phyloP scores from a whole-genome alignment of 148 eudicot genomes.

The Talinum fruticosum region DNA sequence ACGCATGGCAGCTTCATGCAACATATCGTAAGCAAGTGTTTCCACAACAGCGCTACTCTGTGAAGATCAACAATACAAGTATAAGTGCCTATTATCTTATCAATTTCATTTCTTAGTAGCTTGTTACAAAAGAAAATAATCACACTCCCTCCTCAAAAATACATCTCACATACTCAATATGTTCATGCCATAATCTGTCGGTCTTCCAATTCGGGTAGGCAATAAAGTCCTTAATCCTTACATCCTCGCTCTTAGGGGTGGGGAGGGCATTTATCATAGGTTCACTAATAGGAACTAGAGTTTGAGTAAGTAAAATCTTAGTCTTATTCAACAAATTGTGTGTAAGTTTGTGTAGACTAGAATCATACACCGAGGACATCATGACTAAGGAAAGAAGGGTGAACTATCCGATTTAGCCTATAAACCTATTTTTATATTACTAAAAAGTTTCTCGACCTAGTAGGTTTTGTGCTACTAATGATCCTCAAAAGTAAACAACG shows the following conservation, averaged over 20 bases:
- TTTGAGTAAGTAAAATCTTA: neutral
- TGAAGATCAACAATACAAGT: constrained; percentile 5
- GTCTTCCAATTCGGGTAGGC: neutral
- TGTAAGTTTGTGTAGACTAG: neutral
- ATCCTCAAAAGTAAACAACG: neutral
- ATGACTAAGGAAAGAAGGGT: neutral
- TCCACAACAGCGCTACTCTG: constrained; percentile 81
- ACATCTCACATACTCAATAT: neutral
- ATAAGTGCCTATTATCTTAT: neutral
- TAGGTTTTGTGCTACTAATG: neutral
- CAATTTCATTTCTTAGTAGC: neutral
- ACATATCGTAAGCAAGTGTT: constrained; percentile 79
- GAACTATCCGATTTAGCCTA: neutral
- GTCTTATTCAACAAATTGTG: neutral
- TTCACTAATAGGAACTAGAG: neutral
- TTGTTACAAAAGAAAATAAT: neutral
- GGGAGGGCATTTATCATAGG: too few species aligned
- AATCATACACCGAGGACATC: neutral
- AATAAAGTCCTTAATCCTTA: neutral
- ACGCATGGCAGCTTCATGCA: constrained; percentile 88
- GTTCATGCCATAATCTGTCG: neutral
- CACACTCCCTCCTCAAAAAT: neutral
- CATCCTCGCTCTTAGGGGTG: too few species aligned
- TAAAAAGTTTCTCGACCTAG: neutral
- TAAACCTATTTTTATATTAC: neutral